These are phyloP conservation scores for Leishmania major DNA, from an alignment of 208 protist species.

Conservation along the genomic window DNA sequence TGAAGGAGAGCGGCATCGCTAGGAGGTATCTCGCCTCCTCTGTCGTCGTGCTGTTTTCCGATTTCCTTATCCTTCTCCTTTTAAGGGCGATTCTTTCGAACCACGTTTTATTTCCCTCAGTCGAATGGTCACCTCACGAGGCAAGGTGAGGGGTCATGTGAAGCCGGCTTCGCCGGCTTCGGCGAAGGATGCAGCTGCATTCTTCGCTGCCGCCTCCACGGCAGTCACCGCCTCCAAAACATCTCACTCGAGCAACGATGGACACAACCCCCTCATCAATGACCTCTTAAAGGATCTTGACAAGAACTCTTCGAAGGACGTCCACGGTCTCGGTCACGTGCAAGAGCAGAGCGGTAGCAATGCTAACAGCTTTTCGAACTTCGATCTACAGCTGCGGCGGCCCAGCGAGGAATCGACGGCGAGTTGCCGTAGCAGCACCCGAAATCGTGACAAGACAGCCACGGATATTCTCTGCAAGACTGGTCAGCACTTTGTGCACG, in stretches of 20 bases:
- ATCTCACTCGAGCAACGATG: not conserved
- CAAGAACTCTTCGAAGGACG: not conserved
- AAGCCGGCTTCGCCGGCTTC: not conserved
- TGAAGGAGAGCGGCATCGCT: not conserved
- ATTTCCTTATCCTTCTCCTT: not conserved
- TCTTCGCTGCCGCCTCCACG: not conserved
- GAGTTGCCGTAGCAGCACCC: slow-evolving; percentile 1
- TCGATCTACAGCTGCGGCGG: not conserved
- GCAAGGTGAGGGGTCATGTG: not conserved
- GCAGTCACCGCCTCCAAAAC: not conserved
- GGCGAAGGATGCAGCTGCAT: not conserved
- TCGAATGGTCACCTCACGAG: slow-evolving; percentile 14
- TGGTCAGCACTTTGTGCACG: slow-evolving; percentile 57
- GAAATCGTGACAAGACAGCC: slow-evolving; percentile 11
- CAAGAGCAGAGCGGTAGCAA: slow-evolving; percentile 24
- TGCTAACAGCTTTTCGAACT: slow-evolving; percentile 4
- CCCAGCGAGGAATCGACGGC: slow-evolving; percentile 8
- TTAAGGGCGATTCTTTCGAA: not conserved
- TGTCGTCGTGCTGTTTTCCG: not conserved
- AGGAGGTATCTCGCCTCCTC: not conserved
- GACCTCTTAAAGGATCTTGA: slow-evolving; percentile 39
- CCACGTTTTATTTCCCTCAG: not conserved
- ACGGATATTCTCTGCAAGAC: slow-evolving; percentile 36
- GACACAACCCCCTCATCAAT: slow-evolving; percentile 46
- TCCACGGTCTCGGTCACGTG: not conserved